Percentiles rank a stretch among this genome's conserved stretches.
phyloP scores from a whole-genome alignment of 805 yeast genomes.

The Hermanozyma aechmeae region DNA sequence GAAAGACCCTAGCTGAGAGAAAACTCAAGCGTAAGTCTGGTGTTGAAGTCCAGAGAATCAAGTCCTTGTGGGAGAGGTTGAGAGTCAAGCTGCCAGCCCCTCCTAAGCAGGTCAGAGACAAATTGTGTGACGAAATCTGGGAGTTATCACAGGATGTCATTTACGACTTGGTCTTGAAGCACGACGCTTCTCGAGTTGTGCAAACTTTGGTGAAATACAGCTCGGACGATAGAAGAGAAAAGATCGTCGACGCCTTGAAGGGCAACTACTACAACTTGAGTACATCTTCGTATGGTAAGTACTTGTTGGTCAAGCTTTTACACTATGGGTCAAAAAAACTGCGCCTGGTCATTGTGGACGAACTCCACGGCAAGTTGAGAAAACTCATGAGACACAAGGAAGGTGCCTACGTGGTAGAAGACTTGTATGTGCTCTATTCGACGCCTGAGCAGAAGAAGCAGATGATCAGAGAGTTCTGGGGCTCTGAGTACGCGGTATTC shows the following conservation, averaged over 20 bases:
- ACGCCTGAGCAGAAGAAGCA: slow-evolving; percentile 77
- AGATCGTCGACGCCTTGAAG: slow-evolving; percentile 57
- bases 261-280: slow-evolving; percentile 77
- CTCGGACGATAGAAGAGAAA: slow-evolving; percentile 66
- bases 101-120: slow-evolving; percentile 67
- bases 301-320: slow-evolving; percentile 74
- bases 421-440: slow-evolving; percentile 76
- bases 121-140: slow-evolving; percentile 80
- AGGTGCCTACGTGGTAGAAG: slow-evolving; percentile 97
- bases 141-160: slow-evolving; percentile 66
- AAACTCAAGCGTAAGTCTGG: slow-evolving; percentile 87
- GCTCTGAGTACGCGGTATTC: slow-evolving; percentile 88
- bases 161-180: slow-evolving; percentile 82
- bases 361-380: slow-evolving; percentile 83
- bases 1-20: slow-evolving; percentile 67
- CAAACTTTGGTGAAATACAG: slow-evolving; percentile 89
- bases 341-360: slow-evolving; percentile 66
- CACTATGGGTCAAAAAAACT: slow-evolving; percentile 87
- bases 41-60: slow-evolving; percentile 72
- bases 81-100: slow-evolving; percentile 79
- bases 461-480: slow-evolving; percentile 95
- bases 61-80: slow-evolving; percentile 82
- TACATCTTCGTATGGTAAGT: slow-evolving; percentile 89
- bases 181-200: slow-evolving; percentile 92
- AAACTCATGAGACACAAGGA: slow-evolving; percentile 94